Percentiles rank a stretch among this genome's conserved stretches.
Evolutionary conservation across 164 flowering plant genomes (phyloP).

Genomic region (Buxus sempervirens): DNA sequence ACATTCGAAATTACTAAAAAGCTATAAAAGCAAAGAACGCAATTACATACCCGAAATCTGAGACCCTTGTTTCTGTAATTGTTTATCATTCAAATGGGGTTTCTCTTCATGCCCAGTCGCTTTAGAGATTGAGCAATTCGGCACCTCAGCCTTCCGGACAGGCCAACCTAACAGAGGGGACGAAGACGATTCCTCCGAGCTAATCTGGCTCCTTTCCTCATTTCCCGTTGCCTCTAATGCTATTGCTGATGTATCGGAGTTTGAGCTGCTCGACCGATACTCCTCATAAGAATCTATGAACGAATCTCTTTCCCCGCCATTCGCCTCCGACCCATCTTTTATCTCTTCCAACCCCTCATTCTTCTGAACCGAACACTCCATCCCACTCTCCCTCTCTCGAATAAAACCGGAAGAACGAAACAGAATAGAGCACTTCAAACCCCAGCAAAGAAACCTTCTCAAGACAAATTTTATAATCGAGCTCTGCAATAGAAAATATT

Average conservation of each 20-base stretch:
- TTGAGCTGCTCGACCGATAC: conserved; percentile 20
- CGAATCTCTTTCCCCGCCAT: conserved; percentile 19
- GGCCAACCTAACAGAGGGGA: conserved; percentile 42
- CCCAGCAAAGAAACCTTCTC: conserved; percentile 8
- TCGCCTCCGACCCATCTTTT: conserved; percentile 19
- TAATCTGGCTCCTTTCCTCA: conserved; percentile 49
- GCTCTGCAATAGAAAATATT: background rate
- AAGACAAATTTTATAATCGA: conserved; percentile 3
- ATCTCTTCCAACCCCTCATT: conserved; percentile 10
- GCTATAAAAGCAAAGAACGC: background rate
- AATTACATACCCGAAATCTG: conserved; percentile 39
- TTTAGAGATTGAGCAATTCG: conserved; percentile 24
- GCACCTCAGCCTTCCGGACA: conserved; percentile 19
- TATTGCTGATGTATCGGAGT: conserved; percentile 47
- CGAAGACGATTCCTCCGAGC: conserved; percentile 43
- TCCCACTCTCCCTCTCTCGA: conserved; percentile 7
- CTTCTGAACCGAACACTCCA: conserved; percentile 39
- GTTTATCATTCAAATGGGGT: conserved; percentile 27
- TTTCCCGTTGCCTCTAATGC: conserved; percentile 42
- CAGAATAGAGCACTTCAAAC: background rate
- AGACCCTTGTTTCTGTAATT: conserved; percentile 41
- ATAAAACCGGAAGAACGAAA: conserved; percentile 1
- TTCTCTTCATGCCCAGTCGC: conserved; percentile 21
- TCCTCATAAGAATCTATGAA: conserved; percentile 18
- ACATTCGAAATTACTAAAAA: too few relatives aligned